Percentiles rank a stretch among this genome's conserved stretches.
phyloP scores from a whole-genome alignment of 73 alveolate species.

The Stentor coeruleus region DNA sequence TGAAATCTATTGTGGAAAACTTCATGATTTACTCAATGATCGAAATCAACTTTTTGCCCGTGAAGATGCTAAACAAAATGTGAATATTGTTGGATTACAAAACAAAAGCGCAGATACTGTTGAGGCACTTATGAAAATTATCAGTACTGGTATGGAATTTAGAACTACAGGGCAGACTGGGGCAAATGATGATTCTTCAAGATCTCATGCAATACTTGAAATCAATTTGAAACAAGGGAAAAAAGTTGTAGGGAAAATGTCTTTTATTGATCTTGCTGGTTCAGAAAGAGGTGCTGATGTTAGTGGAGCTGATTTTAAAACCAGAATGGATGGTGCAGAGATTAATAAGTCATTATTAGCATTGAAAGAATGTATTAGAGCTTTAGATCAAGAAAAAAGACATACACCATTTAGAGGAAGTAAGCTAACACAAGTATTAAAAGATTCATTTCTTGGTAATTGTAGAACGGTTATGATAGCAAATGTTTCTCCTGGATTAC shows the following conservation, averaged over 20 bases:
- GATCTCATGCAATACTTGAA: constrained; percentile 55
- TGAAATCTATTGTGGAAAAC: constrained; percentile 99
- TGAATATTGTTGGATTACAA: constrained; percentile 91
- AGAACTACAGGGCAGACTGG: constrained; percentile 68
- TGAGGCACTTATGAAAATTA: constrained; percentile 62
- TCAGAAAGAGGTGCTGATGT: constrained; percentile 85
- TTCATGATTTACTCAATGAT: constrained; percentile 94
- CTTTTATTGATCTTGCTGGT: constrained; percentile 99
- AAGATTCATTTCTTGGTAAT: constrained; percentile 99
- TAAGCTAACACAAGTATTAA: constrained; percentile 95
- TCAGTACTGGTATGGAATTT: constrained; percentile 64
- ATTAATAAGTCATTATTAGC: constrained; percentile 98
- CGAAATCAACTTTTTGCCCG: constrained; percentile 87
- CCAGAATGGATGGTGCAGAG: constrained; percentile 99
- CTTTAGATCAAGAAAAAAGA: constrained; percentile 95
- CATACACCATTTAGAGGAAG: constrained; percentile 99
- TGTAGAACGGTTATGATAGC: constrained; percentile 99
- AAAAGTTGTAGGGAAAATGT: constrained; percentile 72
- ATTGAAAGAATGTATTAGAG: constrained; percentile 99
- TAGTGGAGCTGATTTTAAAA: constrained; percentile 82
- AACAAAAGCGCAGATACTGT: constrained; percentile 65
- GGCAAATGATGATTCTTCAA: constrained; percentile 50
- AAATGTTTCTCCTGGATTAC: constrained; percentile 94
- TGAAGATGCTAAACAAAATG: constrained; percentile 98
- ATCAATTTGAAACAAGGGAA: constrained; percentile 34